These are phyloP conservation scores for Streptanthus diversifolius DNA, from an alignment of 345 rosid genomes.

Conservation along the genomic window DNA sequence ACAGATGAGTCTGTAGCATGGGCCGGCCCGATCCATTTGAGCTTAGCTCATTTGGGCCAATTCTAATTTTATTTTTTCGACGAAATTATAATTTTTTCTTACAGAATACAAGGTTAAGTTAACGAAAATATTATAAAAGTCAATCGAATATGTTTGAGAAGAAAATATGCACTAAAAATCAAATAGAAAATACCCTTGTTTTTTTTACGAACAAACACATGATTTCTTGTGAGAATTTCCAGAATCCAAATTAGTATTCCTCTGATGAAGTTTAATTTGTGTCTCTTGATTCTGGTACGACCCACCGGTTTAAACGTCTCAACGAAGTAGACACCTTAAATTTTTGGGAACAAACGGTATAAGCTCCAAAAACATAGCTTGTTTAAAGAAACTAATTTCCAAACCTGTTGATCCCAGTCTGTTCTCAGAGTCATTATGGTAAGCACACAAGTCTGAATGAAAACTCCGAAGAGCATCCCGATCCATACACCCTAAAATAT, in stretches of 20 bases:
- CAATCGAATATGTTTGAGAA: no score
- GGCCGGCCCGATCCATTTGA: no score
- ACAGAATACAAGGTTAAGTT: no score
- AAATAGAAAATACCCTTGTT: no score
- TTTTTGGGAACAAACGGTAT: neutral
- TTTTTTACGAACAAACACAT: neutral
- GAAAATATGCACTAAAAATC: no score
- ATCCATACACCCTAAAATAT: constrained; percentile 68
- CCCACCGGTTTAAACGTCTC: constrained; percentile 22
- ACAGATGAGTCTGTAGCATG: no score
- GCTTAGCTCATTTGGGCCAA: no score
- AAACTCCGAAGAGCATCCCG: constrained; percentile 71
- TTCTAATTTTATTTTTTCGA: no score
- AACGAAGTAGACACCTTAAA: constrained; percentile 21
- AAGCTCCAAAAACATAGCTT: constrained; percentile 1
- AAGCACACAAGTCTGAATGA: constrained; percentile 61
- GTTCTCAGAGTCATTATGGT: constrained; percentile 51
- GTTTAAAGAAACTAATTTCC: neutral
- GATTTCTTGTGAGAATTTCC: neutral
- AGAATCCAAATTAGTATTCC: neutral
- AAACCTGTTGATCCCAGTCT: constrained; percentile 80
- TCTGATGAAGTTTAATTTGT: constrained; percentile 1
- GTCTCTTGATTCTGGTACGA: constrained; percentile 23
- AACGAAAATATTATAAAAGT: no score
- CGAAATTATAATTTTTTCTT: no score